These are phyloP conservation scores for Skeletonema grethae DNA, from an alignment of 108 stramenopile genomes.

Conservation along the genomic window DNA sequence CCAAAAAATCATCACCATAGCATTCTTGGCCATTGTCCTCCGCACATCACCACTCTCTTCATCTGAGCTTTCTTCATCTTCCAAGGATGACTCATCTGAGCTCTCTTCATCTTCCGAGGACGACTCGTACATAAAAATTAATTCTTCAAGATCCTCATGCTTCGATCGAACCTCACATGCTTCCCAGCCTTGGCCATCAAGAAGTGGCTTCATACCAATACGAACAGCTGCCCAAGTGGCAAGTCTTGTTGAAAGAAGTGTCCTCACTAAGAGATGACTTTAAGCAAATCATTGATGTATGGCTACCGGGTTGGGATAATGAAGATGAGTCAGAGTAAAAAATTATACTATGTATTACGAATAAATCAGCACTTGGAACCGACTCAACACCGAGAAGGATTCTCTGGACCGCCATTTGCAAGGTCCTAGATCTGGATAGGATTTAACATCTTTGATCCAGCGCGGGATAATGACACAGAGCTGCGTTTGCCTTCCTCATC, in stretches of 20 bases:
- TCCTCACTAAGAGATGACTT: too few species aligned
- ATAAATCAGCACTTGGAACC: too few species aligned
- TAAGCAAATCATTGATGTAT: too few species aligned
- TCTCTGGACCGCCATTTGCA: too few species aligned
- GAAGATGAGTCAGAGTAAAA: too few species aligned
- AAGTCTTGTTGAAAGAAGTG: too few species aligned
- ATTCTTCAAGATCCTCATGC: not conserved
- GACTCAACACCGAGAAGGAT: too few species aligned
- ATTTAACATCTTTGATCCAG: not conserved
- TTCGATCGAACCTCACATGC: not conserved
- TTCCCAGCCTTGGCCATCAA: not conserved
- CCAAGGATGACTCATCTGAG: too few species aligned
- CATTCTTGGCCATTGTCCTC: not conserved
- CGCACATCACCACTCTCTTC: not conserved
- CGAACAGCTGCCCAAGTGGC: not conserved
- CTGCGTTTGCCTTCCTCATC: constrained; percentile 1
- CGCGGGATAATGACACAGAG: constrained; percentile 4
- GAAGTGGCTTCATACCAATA: not conserved
- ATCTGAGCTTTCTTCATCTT: not conserved
- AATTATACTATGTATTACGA: too few species aligned
- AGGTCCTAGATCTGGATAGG: too few species aligned
- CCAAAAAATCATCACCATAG: not conserved
- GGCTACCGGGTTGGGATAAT: too few species aligned
- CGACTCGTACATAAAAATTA: not conserved
- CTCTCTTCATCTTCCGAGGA: not conserved